Evolutionary conservation across 768 basidiomycete species (phyloP), one percentile per base, ranked within the genome.

Genomic region (Royoungia palumana): DNA sequence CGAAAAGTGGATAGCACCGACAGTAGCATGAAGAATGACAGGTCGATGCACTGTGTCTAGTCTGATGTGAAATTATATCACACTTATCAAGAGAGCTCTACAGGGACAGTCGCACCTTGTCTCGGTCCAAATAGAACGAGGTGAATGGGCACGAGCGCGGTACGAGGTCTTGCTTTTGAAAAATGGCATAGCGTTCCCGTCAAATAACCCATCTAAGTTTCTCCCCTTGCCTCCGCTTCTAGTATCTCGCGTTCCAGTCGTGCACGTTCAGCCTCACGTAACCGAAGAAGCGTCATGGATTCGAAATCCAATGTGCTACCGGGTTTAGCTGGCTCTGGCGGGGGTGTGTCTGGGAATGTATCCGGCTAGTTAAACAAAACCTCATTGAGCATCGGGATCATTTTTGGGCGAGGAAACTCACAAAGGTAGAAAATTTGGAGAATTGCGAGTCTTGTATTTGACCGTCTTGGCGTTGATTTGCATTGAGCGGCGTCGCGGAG

Each of bases 251-350:
- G 73, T 63, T 92, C 90, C 21, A 94, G 62, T 37, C 85, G 73
- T 53, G 82, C 85, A 34, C 85, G 75, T 64, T 92, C 90, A 0
- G 89, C 88, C 60, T 92, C 87, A 30, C 89, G 75, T 62, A 94
- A 72, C 5, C 89, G 79, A 75, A 92, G 78, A 30, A 93, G 73
- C 1, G 88, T 92, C 50, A 91, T 60, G 3, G 84, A 80, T 67
- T 92, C 90, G 47, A 85, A 93, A 62, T 91, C 87, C 41, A 91
- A 56, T 2, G 77, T 78, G 11, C 72, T 59, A 19, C 62, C 41
- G n/a, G 67, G 27, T 19, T 60, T 63, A n/a, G 58, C 35, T 16
- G 61, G 51, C 19, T 62, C 51, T 24, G 61, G 38, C n/a, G 50
- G 46, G 19, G 57, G 36, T 17, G 58, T 25, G 22, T 47, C 10